These are phyloP conservation scores for Mikania micrantha DNA, from an alignment of 129 eudicot species.

Conservation along the genomic window DNA sequence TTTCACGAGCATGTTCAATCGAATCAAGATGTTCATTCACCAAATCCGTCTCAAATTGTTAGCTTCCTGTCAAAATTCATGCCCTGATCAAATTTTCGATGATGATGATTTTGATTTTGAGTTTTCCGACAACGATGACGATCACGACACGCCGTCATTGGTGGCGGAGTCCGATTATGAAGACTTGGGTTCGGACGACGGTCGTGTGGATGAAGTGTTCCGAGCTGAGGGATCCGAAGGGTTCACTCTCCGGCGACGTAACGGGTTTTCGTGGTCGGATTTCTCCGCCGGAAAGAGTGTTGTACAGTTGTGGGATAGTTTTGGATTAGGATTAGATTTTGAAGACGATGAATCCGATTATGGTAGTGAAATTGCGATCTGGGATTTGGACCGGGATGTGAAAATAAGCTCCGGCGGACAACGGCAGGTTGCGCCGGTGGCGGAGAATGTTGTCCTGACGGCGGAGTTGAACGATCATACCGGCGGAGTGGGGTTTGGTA, in stretches of 20 bases:
- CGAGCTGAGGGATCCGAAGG: slow-evolving; percentile 26
- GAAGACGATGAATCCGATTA: slow-evolving; percentile 42
- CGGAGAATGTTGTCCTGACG: slow-evolving; percentile 32
- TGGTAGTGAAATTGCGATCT: slow-evolving; percentile 32
- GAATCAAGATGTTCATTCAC: slow-evolving; percentile 36
- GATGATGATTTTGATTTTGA: slow-evolving; percentile 44
- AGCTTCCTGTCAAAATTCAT: slow-evolving; percentile 18
- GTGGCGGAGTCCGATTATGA: slow-evolving; percentile 42
- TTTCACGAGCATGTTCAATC: slow-evolving; percentile 42
- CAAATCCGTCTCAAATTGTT: slow-evolving; percentile 20
- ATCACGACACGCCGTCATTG: slow-evolving; percentile 34
- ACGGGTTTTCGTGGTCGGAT: slow-evolving; percentile 55
- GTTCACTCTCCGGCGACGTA: slow-evolving; percentile 41
- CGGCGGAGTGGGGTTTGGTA: slow-evolving; percentile 39
- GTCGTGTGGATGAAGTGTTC: slow-evolving; percentile 29
- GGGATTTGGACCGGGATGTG: slow-evolving; percentile 36
- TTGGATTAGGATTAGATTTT: slow-evolving; percentile 52
- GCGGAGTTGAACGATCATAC: slow-evolving; percentile 22
- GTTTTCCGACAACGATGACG: slow-evolving; percentile 46
- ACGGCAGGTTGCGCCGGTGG: slow-evolving; percentile 12
- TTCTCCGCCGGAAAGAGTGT: slow-evolving; percentile 63
- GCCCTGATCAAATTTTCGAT: slow-evolving; percentile 16
- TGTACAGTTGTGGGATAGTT: slow-evolving; percentile 84
- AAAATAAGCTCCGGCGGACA: slow-evolving; percentile 22
- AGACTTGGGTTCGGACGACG: slow-evolving; percentile 22